Evolutionary conservation across 148 eudicot species (phyloP).

Genomic region (Cornus suecica): DNA sequence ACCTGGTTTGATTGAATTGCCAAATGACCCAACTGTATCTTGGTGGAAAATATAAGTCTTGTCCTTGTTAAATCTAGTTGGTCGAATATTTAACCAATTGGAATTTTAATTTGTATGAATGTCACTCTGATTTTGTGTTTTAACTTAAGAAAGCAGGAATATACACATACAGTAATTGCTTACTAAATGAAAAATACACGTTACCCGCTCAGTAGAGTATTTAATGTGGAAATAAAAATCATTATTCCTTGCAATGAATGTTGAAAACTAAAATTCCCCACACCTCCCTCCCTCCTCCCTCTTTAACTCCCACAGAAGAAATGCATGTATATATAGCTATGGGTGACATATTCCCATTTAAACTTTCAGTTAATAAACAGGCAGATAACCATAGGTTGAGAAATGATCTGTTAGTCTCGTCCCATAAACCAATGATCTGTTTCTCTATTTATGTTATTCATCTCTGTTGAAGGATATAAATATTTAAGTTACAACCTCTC

Average conservation of each 20-base stretch:
- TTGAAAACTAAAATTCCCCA: too few species aligned
- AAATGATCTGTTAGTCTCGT: neutral
- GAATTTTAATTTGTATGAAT: neutral
- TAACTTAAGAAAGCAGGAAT: neutral
- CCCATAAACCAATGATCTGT: neutral
- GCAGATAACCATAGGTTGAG: neutral
- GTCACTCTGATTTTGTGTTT: neutral
- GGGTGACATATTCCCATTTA: neutral
- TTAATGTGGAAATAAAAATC: too few species aligned
- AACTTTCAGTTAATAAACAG: neutral
- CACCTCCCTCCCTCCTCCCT: too few species aligned
- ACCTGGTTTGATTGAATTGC: neutral
- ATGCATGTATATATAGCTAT: too few species aligned
- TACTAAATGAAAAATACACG: neutral
- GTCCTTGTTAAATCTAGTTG: neutral
- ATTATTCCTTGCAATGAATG: neutral
- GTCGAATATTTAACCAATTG: neutral
- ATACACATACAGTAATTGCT: neutral
- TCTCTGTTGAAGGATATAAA: neutral
- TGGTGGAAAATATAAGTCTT: neutral
- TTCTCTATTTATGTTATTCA: neutral
- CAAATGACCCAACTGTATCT: neutral
- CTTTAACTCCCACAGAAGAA: too few species aligned
- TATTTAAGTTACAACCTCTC: too few species aligned
- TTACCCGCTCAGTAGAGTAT: neutral